Conservation (phyloP, 2,329 filamentous ascomycete genomes). For the Scytalidium lignicola region DNA sequence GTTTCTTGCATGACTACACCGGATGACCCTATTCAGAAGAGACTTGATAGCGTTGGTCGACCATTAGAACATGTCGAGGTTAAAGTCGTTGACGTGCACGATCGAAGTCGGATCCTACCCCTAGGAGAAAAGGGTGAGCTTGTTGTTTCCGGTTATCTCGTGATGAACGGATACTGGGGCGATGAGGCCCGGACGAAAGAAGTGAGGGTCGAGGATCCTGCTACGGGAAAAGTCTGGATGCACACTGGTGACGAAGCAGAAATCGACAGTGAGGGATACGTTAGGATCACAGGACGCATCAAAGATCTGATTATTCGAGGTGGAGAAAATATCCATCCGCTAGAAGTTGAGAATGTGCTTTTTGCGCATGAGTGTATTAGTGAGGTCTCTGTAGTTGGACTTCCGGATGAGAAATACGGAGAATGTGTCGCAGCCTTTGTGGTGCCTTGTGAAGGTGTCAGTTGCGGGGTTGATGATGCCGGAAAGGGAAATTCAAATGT, state of each 20-base stretch:
- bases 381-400: conserved; percentile 78
- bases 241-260: conserved; percentile 84
- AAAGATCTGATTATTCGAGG: conserved; percentile 95
- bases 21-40: conserved; percentile 59
- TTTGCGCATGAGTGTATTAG: conserved; percentile 64
- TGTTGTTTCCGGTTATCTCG: conserved; percentile 74
- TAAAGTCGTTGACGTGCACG: conserved; percentile 68
- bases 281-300: conserved; percentile 83
- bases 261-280: conserved; percentile 79
- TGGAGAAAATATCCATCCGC: conserved; percentile 92
- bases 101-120: conserved; percentile 55
- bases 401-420: conserved; percentile 77
- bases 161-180: conserved; percentile 90
- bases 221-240: conserved; percentile 63
- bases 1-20: conserved; percentile 63
- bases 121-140: conserved; percentile 72
- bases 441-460: conserved; percentile 36
- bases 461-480: conserved; percentile 20
- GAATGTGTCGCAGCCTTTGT: conserved; percentile 86
- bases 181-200: conserved; percentile 65
- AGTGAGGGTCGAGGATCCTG: conserved; percentile 51
- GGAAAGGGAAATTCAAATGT: conserved; percentile 13
- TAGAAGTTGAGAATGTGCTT: conserved; percentile 87
- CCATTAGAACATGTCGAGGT: conserved; percentile 75
- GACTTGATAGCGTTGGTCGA: conserved; percentile 68